Percentiles rank a stretch among this genome's conserved stretches.
Evolutionary conservation across 805 yeast species (phyloP).

Genomic region (Wickerhamiella allomyrinae): DNA sequence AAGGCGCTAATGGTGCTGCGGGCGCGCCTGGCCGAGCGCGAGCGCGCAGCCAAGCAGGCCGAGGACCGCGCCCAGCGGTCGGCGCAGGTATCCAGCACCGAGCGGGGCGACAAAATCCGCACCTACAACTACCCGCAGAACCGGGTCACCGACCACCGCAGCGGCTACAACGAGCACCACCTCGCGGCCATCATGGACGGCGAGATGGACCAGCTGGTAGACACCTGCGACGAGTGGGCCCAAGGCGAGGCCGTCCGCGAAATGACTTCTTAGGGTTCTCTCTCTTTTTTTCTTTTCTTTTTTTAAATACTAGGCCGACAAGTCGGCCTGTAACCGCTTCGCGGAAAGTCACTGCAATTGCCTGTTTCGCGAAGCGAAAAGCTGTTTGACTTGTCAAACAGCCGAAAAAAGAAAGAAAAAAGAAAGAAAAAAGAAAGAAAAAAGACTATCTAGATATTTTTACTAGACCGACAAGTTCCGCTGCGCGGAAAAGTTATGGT

Average conservation of each 20-base stretch:
- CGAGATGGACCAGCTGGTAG: slow-evolving; percentile 40
- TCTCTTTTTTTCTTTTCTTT: too few species aligned
- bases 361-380: too few species aligned
- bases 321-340: too few species aligned
- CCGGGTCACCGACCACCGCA: slow-evolving; percentile 86
- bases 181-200: slow-evolving; percentile 54
- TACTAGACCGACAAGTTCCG: too few species aligned
- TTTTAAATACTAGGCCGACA: too few species aligned
- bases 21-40: slow-evolving; percentile 72
- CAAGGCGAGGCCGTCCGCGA: slow-evolving; percentile 32
- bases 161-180: slow-evolving; percentile 68
- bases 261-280: too few species aligned
- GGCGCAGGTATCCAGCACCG: slow-evolving; percentile 78
- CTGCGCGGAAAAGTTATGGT: too few species aligned
- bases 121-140: slow-evolving; percentile 91
- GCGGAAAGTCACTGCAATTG: too few species aligned
- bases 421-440: too few species aligned
- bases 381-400: too few species aligned
- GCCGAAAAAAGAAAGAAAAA: too few species aligned
- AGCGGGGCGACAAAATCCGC: slow-evolving; percentile 81
- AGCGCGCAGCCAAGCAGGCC: slow-evolving; percentile 47
- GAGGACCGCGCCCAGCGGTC: slow-evolving; percentile 54
- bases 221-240: slow-evolving; percentile 35
- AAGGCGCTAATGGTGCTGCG: slow-evolving; percentile 74
- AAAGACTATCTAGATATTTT: too few species aligned